Conservation (phyloP, 2,329 filamentous ascomycete genomes). For the Apiospora marii region DNA sequence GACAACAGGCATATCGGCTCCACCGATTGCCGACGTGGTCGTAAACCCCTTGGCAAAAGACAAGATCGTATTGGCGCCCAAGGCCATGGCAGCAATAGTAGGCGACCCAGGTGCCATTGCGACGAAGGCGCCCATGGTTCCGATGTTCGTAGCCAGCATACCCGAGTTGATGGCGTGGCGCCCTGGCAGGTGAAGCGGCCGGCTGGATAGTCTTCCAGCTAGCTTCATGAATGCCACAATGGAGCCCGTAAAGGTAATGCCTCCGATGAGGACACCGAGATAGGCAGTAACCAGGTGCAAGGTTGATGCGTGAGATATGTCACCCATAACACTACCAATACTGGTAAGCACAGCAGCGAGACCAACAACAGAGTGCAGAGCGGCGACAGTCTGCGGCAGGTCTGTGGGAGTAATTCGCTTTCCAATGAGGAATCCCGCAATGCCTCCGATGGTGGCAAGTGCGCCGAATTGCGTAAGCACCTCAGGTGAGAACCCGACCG, state of each 20-base stretch:
- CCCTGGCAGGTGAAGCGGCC: conserved; percentile 75
- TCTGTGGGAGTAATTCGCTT: conserved; percentile 88
- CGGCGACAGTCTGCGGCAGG: conserved; percentile 87
- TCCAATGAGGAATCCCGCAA: conserved; percentile 77
- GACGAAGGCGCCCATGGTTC: conserved; percentile 84
- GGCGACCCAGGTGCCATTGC: conserved; percentile 83
- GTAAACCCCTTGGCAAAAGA: conserved; percentile 89
- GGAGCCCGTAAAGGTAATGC: conserved; percentile 90
- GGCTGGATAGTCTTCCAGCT: conserved; percentile 81
- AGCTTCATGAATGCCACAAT: conserved; percentile 91
- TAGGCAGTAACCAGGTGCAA: conserved; percentile 88
- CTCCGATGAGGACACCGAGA: conserved; percentile 84
- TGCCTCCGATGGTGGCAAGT: conserved; percentile 74
- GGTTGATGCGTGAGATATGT: conserved; percentile 74
- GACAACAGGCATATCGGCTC: conserved; percentile 93
- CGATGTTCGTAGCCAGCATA: conserved; percentile 77
- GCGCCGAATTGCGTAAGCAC: conserved; percentile 82
- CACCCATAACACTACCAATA: conserved; percentile 83
- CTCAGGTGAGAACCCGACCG: conserved; percentile 81
- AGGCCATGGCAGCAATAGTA: conserved; percentile 77
- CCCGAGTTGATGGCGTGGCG: conserved; percentile 78
- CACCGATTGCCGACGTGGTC: conserved; percentile 86
- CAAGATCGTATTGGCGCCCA: conserved; percentile 78
- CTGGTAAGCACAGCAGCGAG: conserved; percentile 88
- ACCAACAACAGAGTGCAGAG: conserved; percentile 88